phyloP scores from a whole-genome alignment of 2,329 filamentous ascomycete genomes.

The Phialemonium atrogriseum region DNA sequence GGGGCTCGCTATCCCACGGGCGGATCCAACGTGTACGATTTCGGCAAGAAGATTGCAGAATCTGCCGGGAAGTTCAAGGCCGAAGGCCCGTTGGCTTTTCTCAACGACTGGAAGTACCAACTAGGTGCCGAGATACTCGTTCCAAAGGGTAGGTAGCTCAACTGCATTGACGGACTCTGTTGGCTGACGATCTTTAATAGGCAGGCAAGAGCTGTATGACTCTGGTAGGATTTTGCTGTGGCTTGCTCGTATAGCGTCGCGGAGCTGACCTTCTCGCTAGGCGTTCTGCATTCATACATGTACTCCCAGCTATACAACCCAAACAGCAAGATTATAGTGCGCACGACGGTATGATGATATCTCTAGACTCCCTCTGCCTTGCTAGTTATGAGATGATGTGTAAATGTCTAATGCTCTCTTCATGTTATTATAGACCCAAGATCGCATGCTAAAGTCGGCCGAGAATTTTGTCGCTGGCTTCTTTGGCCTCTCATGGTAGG shows the following conservation, averaged over 20 bases:
- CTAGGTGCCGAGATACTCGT: conserved; percentile 66
- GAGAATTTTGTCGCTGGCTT: conserved; percentile 75
- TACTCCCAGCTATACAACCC: conserved; percentile 66
- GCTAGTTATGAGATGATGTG: too few relatives aligned
- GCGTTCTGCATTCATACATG: conserved; percentile 63
- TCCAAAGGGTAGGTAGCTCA: conserved; percentile 40
- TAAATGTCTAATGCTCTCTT: too few relatives aligned
- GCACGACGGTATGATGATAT: conserved; percentile 58
- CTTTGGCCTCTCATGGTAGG: conserved; percentile 62
- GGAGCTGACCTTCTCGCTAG: conserved; percentile 20
- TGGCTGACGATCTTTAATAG: conserved; percentile 6
- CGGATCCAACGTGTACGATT: conserved; percentile 42
- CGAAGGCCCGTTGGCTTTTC: conserved; percentile 52
- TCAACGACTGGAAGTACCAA: conserved; percentile 61
- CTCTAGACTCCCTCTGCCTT: too few relatives aligned
- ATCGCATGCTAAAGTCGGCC: conserved; percentile 68
- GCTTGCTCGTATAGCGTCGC: too few relatives aligned
- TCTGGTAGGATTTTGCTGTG: conserved; percentile 29
- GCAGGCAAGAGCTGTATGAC: conserved; percentile 65
- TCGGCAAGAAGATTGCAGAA: conserved; percentile 51
- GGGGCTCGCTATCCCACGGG: conserved; percentile 65
- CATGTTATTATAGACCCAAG: conserved; percentile 55
- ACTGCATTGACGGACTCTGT: not conserved
- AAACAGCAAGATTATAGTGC: conserved; percentile 61
- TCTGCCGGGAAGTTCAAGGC: conserved; percentile 45